Conservation (phyloP, 1,284 basidiomycete genomes). For the Cystobasidium sp. region DNA sequence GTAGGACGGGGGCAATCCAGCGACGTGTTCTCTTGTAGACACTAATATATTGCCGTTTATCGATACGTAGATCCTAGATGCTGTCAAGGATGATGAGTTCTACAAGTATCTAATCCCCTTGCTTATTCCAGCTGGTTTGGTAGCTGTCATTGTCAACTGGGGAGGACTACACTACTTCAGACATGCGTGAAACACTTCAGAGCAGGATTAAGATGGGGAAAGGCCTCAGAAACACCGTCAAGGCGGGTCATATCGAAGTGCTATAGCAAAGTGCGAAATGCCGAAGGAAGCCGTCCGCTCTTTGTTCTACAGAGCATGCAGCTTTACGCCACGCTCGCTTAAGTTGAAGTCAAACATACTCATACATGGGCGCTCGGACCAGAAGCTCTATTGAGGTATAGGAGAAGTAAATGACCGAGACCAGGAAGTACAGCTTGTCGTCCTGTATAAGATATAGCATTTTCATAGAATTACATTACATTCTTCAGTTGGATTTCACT, state of each 20-base stretch:
- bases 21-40: neutral
- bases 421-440: no score
- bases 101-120: constrained; percentile 86
- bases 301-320: no score
- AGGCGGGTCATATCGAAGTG: no score
- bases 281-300: no score
- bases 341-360: no score
- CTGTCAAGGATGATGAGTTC: constrained; percentile 43
- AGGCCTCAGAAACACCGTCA: no score
- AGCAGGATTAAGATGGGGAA: neutral
- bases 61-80: constrained; percentile 27
- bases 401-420: no score
- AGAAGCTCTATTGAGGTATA: no score
- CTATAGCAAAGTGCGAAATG: neutral
- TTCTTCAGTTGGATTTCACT: neutral
- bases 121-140: constrained; percentile 76
- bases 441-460: no score
- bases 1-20: neutral
- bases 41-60: neutral
- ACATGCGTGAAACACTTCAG: constrained; percentile 18
- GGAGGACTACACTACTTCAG: constrained; percentile 56
- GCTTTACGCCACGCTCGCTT: no score
- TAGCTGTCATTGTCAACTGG: constrained; percentile 95
- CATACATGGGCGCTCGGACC: no score
- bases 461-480: neutral